Evolutionary conservation across 2,329 filamentous ascomycete species (phyloP), one percentile per base, ranked within the genome.

Genomic region (Trichophyton simii): DNA sequence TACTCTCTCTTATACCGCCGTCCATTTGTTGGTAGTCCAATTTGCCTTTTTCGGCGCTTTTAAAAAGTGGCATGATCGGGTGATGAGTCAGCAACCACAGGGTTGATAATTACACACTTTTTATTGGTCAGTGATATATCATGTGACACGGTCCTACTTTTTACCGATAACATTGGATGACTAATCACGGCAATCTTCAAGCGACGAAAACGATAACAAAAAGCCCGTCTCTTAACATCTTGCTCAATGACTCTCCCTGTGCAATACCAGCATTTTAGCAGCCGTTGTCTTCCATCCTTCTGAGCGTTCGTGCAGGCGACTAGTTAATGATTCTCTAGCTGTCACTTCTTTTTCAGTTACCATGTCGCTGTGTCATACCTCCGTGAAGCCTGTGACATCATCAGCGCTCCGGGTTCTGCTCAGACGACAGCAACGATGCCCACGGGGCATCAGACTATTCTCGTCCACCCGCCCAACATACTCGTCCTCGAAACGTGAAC

Each of bases 401-500:
- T 79, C 76, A 66, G 67, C 73, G 64, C 71, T 72, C 63, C 70
- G 76, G 66, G 70, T 71, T 67, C 71, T 71, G 64, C 67, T 72
- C 67, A 62, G 71, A 71, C 41, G 15, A 22, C 42, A 11, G 15
- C 58, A 9, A 18, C 58, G 50, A 64, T 77, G 75, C 63, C 68
- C 72, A 62, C 73, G 76, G 60, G 68, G 71, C 11, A 66, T 76
- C 58, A 76, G 79, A 57, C 70, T 71, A 36, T 81, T 82, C 70
- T 80, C 79, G 15, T 80, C 78, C 5, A 70, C 72, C 22, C 73
- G 73, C 59, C 72, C 71, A 25, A 63, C 71, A 13, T 70, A 75
- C 25, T 74, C 76, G 31, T 80, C 79, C n/a, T 80, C 79, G 8
- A 83, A 82, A 68, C 77, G 83, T 58, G 81, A 82, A 64, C 80